Evolutionary conservation across 169 alveolate genomes (phyloP).

Genomic region (Plasmodium malariae): DNA sequence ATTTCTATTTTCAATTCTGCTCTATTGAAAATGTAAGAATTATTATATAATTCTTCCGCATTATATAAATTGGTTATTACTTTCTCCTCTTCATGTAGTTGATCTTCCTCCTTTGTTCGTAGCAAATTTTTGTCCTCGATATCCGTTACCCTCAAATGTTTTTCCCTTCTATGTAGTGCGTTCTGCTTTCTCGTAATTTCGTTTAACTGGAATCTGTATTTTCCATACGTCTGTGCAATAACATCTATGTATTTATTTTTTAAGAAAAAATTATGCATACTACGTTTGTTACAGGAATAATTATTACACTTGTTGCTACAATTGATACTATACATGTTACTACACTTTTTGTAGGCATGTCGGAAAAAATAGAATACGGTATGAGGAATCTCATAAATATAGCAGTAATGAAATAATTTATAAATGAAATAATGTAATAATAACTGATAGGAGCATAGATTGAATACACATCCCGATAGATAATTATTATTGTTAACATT

Average conservation of each 20-base stretch:
- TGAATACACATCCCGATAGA: constrained; percentile 45
- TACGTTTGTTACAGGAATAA: neutral
- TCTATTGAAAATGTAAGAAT: constrained; percentile 20
- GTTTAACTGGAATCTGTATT: neutral
- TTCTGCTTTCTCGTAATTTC: neutral
- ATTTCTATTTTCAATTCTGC: constrained; percentile 8
- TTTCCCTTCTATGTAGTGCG: neutral
- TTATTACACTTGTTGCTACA: too few relatives aligned
- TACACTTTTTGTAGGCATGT: neutral
- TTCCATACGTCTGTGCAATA: neutral
- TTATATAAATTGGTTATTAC: constrained; percentile 4
- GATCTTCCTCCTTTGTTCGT: neutral
- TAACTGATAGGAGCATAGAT: constrained; percentile 36
- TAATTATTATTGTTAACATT: constrained; percentile 41
- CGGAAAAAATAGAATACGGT: constrained; percentile 24
- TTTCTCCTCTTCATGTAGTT: neutral
- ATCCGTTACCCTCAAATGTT: neutral
- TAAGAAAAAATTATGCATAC: constrained; percentile 8
- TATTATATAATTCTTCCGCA: constrained; percentile 11
- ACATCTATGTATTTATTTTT: constrained; percentile 19
- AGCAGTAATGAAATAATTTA: constrained; percentile 1
- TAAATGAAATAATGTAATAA: constrained; percentile 45
- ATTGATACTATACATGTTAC: neutral
- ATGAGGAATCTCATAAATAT: constrained; percentile 36
- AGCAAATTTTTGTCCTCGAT: constrained; percentile 3